phyloP scores from a whole-genome alignment of 1,139 yeast genomes.

The Scheffersomyces insectosa region DNA sequence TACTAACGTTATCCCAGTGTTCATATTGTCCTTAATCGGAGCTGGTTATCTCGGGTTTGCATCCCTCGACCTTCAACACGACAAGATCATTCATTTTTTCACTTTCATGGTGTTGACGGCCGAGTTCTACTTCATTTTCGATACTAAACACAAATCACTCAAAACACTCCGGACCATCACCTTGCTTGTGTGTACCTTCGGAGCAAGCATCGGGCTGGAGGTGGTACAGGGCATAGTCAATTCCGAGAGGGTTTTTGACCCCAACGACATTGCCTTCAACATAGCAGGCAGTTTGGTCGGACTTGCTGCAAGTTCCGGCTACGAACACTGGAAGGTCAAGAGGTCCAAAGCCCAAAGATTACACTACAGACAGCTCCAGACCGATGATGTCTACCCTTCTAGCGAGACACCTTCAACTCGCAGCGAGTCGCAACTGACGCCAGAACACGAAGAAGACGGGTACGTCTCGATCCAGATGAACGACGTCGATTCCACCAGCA shows the following conservation, averaged over 20 bases:
- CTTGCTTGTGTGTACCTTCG: conserved; percentile 41
- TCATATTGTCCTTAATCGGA: conserved; percentile 17
- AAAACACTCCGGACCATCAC: conserved; percentile 44
- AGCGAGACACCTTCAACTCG: no score
- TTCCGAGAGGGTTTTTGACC: conserved; percentile 51
- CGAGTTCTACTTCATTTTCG: conserved; percentile 58
- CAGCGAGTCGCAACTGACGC: no score
- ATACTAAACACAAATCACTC: conserved; percentile 34
- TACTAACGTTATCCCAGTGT: conserved; percentile 16
- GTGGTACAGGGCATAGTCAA: conserved; percentile 38
- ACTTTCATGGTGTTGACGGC: conserved; percentile 52
- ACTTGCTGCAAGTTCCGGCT: conserved; percentile 14
- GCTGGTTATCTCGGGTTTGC: conserved; percentile 57
- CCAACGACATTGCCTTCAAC: conserved; percentile 47
- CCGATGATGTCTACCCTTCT: conserved; percentile 6
- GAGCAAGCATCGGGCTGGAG: conserved; percentile 55
- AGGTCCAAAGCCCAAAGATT: conserved; percentile 1
- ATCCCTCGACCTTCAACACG: conserved; percentile 46
- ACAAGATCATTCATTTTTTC: conserved; percentile 52
- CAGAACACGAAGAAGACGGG: conserved; percentile 6
- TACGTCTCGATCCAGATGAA: conserved; percentile 12
- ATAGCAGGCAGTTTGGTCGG: conserved; percentile 36
- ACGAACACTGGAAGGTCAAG: background rate
- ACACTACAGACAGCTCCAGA: conserved; percentile 11
- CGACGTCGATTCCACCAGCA: conserved; percentile 4